Conservation (phyloP, 257 asterid genomes). For the Gentiana straminea region DNA sequence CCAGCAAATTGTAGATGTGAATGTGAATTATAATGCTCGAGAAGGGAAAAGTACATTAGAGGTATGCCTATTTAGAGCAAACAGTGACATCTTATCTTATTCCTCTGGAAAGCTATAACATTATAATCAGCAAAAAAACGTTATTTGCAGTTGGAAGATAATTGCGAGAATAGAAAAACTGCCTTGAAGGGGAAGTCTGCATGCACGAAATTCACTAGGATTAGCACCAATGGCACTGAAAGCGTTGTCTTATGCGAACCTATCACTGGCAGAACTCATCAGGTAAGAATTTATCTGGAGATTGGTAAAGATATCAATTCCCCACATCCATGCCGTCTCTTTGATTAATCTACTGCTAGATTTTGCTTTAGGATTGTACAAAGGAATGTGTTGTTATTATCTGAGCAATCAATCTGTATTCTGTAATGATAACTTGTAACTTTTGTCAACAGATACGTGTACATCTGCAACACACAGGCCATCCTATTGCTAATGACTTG, state of each 20-base stretch:
- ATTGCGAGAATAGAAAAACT: slow-evolving; percentile 14
- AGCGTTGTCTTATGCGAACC: slow-evolving; percentile 86
- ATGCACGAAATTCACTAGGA: slow-evolving; percentile 84
- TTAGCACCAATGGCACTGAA: slow-evolving; percentile 67
- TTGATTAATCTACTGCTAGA: not conserved
- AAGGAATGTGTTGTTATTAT: too few relatives aligned
- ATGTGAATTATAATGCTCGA: slow-evolving; percentile 61
- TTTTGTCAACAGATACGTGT: slow-evolving; percentile 71
- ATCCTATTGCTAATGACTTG: slow-evolving; percentile 90
- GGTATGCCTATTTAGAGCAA: slow-evolving; percentile 23
- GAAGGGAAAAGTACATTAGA: slow-evolving; percentile 77
- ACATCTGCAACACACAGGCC: slow-evolving; percentile 72
- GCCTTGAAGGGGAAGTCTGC: slow-evolving; percentile 65
- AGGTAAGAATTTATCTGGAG: slow-evolving; percentile 31
- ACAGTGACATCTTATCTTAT: too few relatives aligned
- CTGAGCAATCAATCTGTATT: too few relatives aligned
- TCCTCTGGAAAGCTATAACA: too few relatives aligned
- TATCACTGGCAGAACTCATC: slow-evolving; percentile 92
- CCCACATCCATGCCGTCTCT: too few relatives aligned
- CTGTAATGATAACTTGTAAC: not conserved
- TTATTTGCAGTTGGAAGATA: slow-evolving; percentile 41
- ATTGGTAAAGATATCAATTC: not conserved
- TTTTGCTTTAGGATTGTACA: not conserved
- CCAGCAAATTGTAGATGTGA: slow-evolving; percentile 82
- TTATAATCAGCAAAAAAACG: not conserved